Evolutionary conservation across 2,329 filamentous ascomycete genomes (phyloP).

Genomic region (Didymella pomorum): DNA sequence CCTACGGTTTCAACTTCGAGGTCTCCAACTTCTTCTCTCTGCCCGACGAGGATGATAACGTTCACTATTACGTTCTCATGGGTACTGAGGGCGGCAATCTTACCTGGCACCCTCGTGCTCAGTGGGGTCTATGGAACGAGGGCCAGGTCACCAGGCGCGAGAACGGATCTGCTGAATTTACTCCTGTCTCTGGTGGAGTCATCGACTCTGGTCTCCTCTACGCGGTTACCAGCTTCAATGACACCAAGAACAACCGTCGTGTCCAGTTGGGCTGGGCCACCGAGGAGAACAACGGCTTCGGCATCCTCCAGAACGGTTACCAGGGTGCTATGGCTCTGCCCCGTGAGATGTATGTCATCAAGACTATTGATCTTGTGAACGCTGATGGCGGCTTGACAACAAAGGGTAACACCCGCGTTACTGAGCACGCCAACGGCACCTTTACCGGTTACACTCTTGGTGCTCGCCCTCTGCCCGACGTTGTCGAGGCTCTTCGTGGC

Average conservation of each 20-base stretch:
- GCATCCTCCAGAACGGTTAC: constrained; percentile 53
- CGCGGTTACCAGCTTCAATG: constrained; percentile 57
- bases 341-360: constrained; percentile 58
- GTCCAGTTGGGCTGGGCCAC: constrained; percentile 59
- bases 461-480: constrained; percentile 54
- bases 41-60: constrained; percentile 53
- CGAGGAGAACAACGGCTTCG: constrained; percentile 56
- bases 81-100: constrained; percentile 56
- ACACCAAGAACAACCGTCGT: constrained; percentile 58
- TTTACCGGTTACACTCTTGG: constrained; percentile 57
- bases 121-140: constrained; percentile 59
- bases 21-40: constrained; percentile 59
- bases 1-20: constrained; percentile 59
- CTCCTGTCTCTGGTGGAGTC: constrained; percentile 54
- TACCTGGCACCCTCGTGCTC: constrained; percentile 50
- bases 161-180: constrained; percentile 57
- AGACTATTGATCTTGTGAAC: constrained; percentile 51
- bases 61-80: constrained; percentile 57
- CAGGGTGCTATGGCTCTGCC: constrained; percentile 56
- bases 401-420: constrained; percentile 48
- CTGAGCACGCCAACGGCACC: constrained; percentile 48
- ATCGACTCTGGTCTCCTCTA: constrained; percentile 57
- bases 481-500: constrained; percentile 53
- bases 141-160: constrained; percentile 52
- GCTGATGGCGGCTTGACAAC: constrained; percentile 43